These are phyloP conservation scores for sweet orange (Citrus sinensis) DNA, from an alignment of 345 rosid species.

Conservation along the genomic window DVS_A1.0 CM039169.1:30400501-30401000, in stretches of 20 bases:
- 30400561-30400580: slow-evolving; percentile 97
- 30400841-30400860: too few relatives aligned
- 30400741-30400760: not conserved
- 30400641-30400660: not conserved
- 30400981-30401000: too few relatives aligned
- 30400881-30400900: too few relatives aligned
- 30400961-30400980: too few relatives aligned
- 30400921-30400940: too few relatives aligned
- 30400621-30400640: slow-evolving; percentile 11
- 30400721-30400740: not conserved
- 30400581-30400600: slow-evolving; percentile 80
- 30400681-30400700: not conserved
- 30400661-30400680: not conserved
- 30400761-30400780: too few relatives aligned
- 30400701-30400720: not conserved
- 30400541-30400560: slow-evolving; percentile 94
- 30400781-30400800: not conserved
- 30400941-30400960: too few relatives aligned
- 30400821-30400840: too few relatives aligned
- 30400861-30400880: too few relatives aligned
- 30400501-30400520: slow-evolving; percentile 88
- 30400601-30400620: slow-evolving; percentile 55
- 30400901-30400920: too few relatives aligned
- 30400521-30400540: slow-evolving; percentile 97
- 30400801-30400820: not conserved